A percentile compares a stretch with the other conserved stretches of the same genome.
These are phyloP conservation scores for Penicillium argentinense DNA, from an alignment of 495 filamentous ascomycete species.

Conservation along the genomic window DNA sequence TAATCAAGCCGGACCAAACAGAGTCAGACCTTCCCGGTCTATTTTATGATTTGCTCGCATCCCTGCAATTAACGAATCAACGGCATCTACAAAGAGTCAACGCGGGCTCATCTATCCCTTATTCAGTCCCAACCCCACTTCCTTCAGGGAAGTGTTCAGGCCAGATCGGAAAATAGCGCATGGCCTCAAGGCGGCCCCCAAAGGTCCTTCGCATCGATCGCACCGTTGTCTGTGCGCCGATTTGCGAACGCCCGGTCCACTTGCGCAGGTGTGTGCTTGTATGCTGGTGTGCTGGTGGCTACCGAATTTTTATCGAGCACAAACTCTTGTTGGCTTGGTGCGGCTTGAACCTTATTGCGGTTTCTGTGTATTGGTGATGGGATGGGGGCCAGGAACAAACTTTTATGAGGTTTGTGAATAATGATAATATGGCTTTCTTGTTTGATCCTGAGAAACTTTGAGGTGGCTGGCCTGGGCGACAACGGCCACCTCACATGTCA, in stretches of 20 bases:
- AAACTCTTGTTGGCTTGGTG: not conserved
- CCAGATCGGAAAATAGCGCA: not conserved
- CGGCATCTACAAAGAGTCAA: no score
- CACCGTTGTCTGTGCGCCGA: constrained; percentile 1
- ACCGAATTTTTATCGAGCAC: constrained; percentile 11
- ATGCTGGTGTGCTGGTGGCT: constrained; percentile 4
- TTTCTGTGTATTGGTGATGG: not conserved
- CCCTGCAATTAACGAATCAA: no score
- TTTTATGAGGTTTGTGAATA: not conserved
- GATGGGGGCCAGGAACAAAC: not conserved
- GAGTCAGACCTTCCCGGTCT: not conserved
- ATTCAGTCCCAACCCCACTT: no score
- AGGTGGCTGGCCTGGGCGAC: no score
- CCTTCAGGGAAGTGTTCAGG: no score
- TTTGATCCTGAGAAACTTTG: no score
- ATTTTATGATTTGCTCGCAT: no score
- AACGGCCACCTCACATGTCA: no score
- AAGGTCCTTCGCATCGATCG: constrained; percentile 10
- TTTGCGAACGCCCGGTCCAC: constrained; percentile 3
- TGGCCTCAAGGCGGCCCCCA: no score
- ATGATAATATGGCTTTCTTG: no score
- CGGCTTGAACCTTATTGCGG: constrained; percentile 8
- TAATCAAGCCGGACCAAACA: not conserved
- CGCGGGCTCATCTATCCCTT: not conserved
- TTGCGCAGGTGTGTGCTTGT: constrained; percentile 5